A percentile compares a stretch with the other conserved stretches of the same genome.
Evolutionary conservation across 768 basidiomycete genomes (phyloP).

Genomic region (Rhodotorula diobovata): DNA sequence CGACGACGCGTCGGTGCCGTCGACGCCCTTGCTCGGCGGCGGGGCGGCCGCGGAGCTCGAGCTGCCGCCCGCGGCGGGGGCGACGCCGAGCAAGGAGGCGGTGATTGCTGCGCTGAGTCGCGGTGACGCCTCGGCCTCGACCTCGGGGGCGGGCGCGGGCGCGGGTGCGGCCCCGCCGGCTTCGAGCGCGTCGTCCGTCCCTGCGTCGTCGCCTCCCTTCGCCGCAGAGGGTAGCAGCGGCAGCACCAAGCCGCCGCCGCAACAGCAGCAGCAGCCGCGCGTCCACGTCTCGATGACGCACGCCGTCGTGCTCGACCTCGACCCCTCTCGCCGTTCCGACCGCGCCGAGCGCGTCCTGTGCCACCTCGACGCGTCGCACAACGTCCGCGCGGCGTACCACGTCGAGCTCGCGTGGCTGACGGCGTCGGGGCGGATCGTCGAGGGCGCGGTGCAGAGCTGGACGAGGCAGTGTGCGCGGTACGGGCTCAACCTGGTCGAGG

Average conservation of each 20-base stretch:
- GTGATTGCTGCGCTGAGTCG: slow-evolving; percentile 26
- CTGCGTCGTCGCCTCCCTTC: too few species aligned
- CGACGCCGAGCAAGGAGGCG: not conserved
- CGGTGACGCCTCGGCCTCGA: slow-evolving; percentile 45
- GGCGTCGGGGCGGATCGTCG: slow-evolving; percentile 82
- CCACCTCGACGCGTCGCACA: slow-evolving; percentile 92
- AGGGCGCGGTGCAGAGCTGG: slow-evolving; percentile 79
- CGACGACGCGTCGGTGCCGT: not conserved
- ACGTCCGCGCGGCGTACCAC: slow-evolving; percentile 89
- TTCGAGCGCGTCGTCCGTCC: not conserved
- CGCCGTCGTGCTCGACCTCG: slow-evolving; percentile 84
- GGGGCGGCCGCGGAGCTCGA: slow-evolving; percentile 4
- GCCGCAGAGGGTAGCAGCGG: too few species aligned
- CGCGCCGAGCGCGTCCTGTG: slow-evolving; percentile 53
- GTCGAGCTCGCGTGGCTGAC: slow-evolving; percentile 98
- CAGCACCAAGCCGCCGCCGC: slow-evolving; percentile 49
- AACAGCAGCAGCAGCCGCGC: slow-evolving; percentile 55
- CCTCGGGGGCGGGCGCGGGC: too few species aligned
- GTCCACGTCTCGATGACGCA: slow-evolving; percentile 60
- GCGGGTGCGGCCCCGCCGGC: too few species aligned
- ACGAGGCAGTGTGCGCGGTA: slow-evolving; percentile 76
- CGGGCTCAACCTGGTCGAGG: slow-evolving; percentile 82
- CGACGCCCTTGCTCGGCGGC: not conserved
- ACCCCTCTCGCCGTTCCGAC: slow-evolving; percentile 52
- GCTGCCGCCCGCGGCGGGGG: slow-evolving; percentile 13